These are phyloP conservation scores for Thalassiosira sp. DNA, from an alignment of 352 stramenopile species.

Conservation along the genomic window DNA sequence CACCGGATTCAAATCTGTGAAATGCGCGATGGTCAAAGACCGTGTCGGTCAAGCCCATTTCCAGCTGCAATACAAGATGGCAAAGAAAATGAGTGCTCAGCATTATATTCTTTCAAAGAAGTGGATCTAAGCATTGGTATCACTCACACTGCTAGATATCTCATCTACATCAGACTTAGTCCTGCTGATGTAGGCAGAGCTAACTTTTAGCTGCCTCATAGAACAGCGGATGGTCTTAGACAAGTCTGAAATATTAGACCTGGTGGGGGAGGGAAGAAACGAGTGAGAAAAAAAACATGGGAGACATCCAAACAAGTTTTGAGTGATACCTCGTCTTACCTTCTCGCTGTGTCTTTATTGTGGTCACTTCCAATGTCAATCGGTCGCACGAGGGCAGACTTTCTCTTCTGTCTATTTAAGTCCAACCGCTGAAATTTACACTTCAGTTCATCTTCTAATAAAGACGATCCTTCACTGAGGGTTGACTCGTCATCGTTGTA, in stretches of 20 bases:
- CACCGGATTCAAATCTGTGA: conserved; percentile 64
- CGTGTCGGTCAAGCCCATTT: conserved; percentile 58
- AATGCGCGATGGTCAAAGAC: conserved; percentile 61
- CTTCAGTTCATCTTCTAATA: conserved; percentile 42
- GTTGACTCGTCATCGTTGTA: conserved; percentile 74
- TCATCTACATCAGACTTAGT: conserved; percentile 70
- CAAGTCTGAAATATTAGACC: conserved; percentile 35
- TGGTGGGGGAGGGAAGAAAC: background rate
- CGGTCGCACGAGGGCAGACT: conserved; percentile 44
- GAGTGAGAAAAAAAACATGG: background rate
- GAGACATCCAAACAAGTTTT: background rate
- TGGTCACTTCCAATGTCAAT: conserved; percentile 38
- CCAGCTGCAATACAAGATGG: conserved; percentile 9
- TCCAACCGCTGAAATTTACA: conserved; percentile 64
- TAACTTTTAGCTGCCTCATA: conserved; percentile 18
- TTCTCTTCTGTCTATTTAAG: conserved; percentile 58
- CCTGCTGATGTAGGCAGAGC: conserved; percentile 20
- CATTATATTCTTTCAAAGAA: conserved; percentile 7
- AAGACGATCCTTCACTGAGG: conserved; percentile 47
- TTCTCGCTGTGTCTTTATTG: conserved; percentile 37
- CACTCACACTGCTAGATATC: conserved; percentile 45
- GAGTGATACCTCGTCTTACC: too few relatives aligned
- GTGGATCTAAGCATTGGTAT: conserved; percentile 8
- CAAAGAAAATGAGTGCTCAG: background rate
- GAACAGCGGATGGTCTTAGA: conserved; percentile 36